A percentile compares a stretch with the other conserved stretches of the same genome.
These are phyloP conservation scores for Alternaria panax DNA, from an alignment of 2,329 filamentous ascomycete species.

Conservation along the genomic window DNA sequence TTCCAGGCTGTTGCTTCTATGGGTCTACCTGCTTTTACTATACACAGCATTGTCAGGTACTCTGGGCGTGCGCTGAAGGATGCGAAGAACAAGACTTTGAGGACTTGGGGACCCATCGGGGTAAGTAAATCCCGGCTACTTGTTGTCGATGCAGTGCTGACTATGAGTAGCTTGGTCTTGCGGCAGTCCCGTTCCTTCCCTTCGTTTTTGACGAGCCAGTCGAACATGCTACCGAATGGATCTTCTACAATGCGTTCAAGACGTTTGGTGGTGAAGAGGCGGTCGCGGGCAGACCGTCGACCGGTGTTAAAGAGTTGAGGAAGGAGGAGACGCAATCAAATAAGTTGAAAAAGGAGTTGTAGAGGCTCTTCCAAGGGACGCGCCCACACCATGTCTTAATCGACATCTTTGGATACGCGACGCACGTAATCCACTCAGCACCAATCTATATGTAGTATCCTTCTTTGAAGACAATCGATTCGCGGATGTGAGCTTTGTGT, in stretches of 20 bases:
- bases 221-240: constrained; percentile 88
- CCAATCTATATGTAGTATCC: constrained; percentile 3
- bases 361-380: neutral
- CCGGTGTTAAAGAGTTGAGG: constrained; percentile 48
- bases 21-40: constrained; percentile 92
- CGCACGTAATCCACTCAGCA: constrained; percentile 6
- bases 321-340: constrained; percentile 42
- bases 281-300: constrained; percentile 54
- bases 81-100: constrained; percentile 74
- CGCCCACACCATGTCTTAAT: neutral
- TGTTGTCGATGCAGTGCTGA: constrained; percentile 3
- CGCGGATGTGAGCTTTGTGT: too few species aligned
- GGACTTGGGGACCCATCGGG: constrained; percentile 91
- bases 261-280: constrained; percentile 71
- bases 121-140: constrained; percentile 60
- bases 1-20: constrained; percentile 93
- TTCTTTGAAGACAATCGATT: neutral
- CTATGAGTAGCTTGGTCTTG: constrained; percentile 62
- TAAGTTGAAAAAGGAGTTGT: constrained; percentile 51
- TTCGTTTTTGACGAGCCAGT: constrained; percentile 90
- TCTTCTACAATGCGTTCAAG: constrained; percentile 83
- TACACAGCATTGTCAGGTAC: constrained; percentile 91
- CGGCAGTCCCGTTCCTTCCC: constrained; percentile 80
- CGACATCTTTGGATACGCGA: constrained; percentile 3
- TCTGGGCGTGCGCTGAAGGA: constrained; percentile 86